Evolutionary conservation across 1,284 basidiomycete genomes (phyloP), one percentile per base, ranked within the genome.

Genomic region (Inonotus obliquus): DNA sequence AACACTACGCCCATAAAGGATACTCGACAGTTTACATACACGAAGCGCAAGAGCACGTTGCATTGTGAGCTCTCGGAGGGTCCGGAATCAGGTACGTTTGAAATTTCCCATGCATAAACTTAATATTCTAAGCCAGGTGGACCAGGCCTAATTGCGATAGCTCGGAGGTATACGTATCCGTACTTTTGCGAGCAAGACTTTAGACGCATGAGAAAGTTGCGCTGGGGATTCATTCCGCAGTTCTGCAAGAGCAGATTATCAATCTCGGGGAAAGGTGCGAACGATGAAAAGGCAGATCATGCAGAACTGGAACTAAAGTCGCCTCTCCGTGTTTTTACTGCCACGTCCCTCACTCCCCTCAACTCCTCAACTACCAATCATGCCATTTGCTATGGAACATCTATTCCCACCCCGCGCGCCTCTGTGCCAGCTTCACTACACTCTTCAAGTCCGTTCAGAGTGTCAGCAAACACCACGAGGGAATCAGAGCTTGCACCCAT

Each of bases 21-120:
- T 29, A 27, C 29, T 9, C 55, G 55, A 27, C 39, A 32, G 25
- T 47, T 27, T 25, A 45, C 55, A 7, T 19, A 27, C 25, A 47
- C 7, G 55, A 17, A 39, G 23, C 55, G 55, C 27, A 57, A 45
- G 55, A 47, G 27, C 41, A 57, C 55, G 11, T 27, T 57, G 25
- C 25, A n/a, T 27, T 57, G 9, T 17, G 55, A 57, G 41, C 55
- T 57, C 25, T 47, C 39, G 11, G 23, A 7, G 21, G 32, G 25
- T 10, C 21, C 41, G n/a, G 55, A 57, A 10, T 11, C 23, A 9
- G 23, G 55, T n/a, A 25, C 39, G 4, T n/a, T 11, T 2, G 4
- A 7, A 7, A 19, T 17, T 2, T 44, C 41, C 7, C 17, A n/a
- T 17, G 19, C n/a, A 2, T 9, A n/a, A 2, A 17, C 13, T 9